These are phyloP conservation scores for Thuidium tamariscinum DNA, from an alignment of 225 moss, liverwort and hornwort genomes.

Conservation along the genomic window DNA sequence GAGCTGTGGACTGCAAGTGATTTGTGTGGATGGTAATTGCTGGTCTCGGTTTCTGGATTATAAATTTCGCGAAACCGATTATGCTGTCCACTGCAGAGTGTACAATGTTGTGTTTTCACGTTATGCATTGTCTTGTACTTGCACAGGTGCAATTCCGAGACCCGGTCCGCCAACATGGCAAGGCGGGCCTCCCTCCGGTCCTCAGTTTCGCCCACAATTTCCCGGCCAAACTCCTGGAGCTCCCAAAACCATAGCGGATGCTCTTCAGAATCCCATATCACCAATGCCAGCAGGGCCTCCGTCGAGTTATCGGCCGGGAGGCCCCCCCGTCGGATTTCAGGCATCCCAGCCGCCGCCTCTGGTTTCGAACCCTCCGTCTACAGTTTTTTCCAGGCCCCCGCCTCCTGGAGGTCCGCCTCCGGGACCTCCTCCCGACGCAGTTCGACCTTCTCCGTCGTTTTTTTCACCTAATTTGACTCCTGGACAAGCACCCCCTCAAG, in stretches of 20 bases:
- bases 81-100: neutral
- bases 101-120: neutral
- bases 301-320: conserved; percentile 20
- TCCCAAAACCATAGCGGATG: conserved; percentile 22
- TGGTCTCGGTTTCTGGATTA: neutral
- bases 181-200: conserved; percentile 25
- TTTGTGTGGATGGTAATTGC: neutral
- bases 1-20: neutral
- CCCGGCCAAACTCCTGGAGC: conserved; percentile 4
- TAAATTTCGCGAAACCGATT: neutral
- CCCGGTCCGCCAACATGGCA: conserved; percentile 44
- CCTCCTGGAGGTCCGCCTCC: conserved; percentile 15
- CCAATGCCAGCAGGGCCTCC: conserved; percentile 24
- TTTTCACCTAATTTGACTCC: neutral
- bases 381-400: conserved; percentile 11
- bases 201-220: conserved; percentile 26
- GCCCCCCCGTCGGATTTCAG: conserved; percentile 13
- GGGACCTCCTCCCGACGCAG: conserved; percentile 3
- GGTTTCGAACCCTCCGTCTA: neutral
- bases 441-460: neutral
- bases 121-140: neutral
- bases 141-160: conserved; percentile 25
- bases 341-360: conserved; percentile 14
- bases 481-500: neutral
- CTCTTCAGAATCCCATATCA: conserved; percentile 34